Conservation (phyloP, 306 rosid genomes). For the Malus orientalis region DNA sequence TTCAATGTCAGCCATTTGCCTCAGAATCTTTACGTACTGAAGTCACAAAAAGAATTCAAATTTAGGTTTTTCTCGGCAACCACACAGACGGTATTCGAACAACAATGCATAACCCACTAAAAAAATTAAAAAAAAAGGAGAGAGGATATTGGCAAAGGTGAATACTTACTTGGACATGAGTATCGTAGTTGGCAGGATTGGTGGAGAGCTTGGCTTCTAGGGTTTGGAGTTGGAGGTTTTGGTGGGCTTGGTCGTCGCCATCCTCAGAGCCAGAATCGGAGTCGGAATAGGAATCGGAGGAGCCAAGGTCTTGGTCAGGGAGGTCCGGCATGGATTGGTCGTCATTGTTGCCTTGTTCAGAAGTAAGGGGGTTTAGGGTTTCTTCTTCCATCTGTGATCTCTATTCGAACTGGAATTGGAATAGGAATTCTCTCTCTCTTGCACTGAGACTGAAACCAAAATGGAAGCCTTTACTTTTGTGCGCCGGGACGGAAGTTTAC, state of each 20-base stretch:
- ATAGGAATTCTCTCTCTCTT: neutral
- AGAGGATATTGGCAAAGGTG: neutral
- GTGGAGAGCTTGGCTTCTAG: conserved; percentile 50
- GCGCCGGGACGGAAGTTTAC: neutral
- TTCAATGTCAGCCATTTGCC: conserved; percentile 67
- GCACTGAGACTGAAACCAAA: neutral
- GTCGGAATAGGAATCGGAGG: neutral
- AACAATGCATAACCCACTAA: neutral
- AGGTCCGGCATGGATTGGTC: conserved; percentile 30
- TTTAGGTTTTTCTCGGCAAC: neutral
- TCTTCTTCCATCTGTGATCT: conserved; percentile 29
- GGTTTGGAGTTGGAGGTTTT: conserved; percentile 50
- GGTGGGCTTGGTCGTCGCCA: conserved; percentile 46
- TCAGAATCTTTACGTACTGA: conserved; percentile 55
- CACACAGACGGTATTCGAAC: neutral
- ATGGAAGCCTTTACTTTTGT: neutral
- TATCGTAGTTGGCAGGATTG: conserved; percentile 67
- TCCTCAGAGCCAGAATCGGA: conserved; percentile 24
- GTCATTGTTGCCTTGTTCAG: conserved; percentile 8
- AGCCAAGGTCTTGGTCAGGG: conserved; percentile 9
- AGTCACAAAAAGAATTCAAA: neutral
- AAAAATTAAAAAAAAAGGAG: neutral
- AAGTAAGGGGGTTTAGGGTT: conserved; percentile 11
- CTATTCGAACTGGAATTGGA: neutral
- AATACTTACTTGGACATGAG: conserved; percentile 60